A percentile compares a stretch with the other conserved stretches of the same genome.
Evolutionary conservation across 2,329 filamentous ascomycete species (phyloP).

Genomic region (Calonectria multiphialidica): DNA sequence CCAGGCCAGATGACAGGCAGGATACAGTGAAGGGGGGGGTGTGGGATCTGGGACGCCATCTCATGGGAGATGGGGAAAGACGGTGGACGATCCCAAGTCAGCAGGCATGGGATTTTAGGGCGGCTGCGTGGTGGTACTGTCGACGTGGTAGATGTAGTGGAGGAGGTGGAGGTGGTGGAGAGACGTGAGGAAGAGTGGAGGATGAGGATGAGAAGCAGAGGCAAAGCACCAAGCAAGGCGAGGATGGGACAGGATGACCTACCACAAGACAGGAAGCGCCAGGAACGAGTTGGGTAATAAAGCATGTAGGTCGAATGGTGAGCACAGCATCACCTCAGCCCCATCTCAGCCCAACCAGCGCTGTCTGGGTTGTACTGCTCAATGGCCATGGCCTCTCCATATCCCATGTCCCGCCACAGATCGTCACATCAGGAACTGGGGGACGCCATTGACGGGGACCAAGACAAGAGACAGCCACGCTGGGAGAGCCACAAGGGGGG

Average conservation of each 20-base stretch:
- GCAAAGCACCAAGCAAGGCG: slow-evolving; percentile 13
- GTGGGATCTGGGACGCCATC: slow-evolving; percentile 33
- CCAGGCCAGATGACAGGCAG: slow-evolving; percentile 30
- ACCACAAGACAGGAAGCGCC: neutral
- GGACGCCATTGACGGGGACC: neutral
- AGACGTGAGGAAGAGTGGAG: slow-evolving; percentile 22
- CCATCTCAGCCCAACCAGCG: slow-evolving; percentile 20
- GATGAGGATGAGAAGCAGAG: neutral
- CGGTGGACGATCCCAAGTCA: slow-evolving; percentile 37
- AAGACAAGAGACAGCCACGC: slow-evolving; percentile 21
- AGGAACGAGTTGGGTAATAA: slow-evolving; percentile 5
- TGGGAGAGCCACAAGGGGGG: neutral
- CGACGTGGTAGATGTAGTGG: slow-evolving; percentile 26
- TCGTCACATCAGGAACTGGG: slow-evolving; percentile 24
- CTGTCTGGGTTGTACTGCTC: slow-evolving; percentile 2
- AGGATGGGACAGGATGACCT: neutral
- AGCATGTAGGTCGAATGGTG: neutral
- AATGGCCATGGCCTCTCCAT: slow-evolving; percentile 12
- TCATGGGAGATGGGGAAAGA: slow-evolving; percentile 36
- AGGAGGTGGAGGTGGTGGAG: slow-evolving; percentile 25
- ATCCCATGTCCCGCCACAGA: slow-evolving; percentile 18
- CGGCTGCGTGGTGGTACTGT: slow-evolving; percentile 26
- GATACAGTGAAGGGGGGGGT: slow-evolving; percentile 36
- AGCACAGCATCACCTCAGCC: slow-evolving; percentile 14
- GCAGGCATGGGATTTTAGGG: slow-evolving; percentile 37